Evolutionary conservation across 768 basidiomycete species (phyloP), one percentile per base, ranked within the genome.

Genomic region (Candolleomyces eurysporus): DNA sequence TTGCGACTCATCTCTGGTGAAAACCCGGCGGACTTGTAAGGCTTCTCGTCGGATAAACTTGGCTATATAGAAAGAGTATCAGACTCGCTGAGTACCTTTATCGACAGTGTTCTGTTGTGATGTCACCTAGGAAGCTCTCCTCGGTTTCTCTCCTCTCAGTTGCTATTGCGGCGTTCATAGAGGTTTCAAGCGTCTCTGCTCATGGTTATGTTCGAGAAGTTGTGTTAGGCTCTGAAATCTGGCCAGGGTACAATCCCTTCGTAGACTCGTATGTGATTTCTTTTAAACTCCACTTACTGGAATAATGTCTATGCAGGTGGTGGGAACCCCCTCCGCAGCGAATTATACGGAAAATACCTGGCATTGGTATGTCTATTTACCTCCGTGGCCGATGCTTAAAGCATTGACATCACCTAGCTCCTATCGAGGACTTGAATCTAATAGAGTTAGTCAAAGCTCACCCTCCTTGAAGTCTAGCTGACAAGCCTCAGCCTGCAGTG

Each of bases 181-280:
- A 36, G 2, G 36, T 36, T 36, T 36, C 36, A 36, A 36, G 36
- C 36, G 71, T 72, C 9, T 62, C 61, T 19, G 70, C 65, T 17
- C 77, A 78, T 60, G 76, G 77, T 57, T 78, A 77, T 63, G 75
- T 79, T 43, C 72, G 75, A 48, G 70, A 75, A 60, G 66, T 76
- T n/a, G 71, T 69, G n/a, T 60, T 75, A 16, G 75, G 73, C 10
- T 68, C 72, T 8, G 67, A 65, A 1, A 68, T 64, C 9, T 75
- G 74, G 48, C 69, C 75, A 1, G 78, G 77, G 2, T 77, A 75
- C 42, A 67, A 73, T 49, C 75, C 75, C 4, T 75, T 76, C 68
- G 54, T 65, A 17, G 76, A 77, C 54, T 36, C 36, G 72, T 72
- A 56, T 78, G 72, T 45, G 61, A 48, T 39, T 40, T 30, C 31